Conservation (phyloP, 2,329 filamentous ascomycete genomes). For the Acarospora socialis region DNA sequence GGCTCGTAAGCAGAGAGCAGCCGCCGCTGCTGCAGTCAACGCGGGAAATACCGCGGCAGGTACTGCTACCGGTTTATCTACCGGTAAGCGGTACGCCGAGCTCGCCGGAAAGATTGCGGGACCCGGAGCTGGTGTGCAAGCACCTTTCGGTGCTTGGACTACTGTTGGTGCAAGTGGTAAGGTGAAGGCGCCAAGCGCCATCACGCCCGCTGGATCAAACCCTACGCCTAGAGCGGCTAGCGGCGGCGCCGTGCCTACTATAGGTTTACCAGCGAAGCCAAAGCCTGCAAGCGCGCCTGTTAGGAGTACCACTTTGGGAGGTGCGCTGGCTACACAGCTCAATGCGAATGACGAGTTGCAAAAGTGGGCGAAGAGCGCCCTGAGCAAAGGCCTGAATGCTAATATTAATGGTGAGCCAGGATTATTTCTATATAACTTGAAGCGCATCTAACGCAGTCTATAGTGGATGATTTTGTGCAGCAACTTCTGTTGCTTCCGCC, state of each 20-base stretch:
- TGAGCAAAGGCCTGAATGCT: conserved; percentile 58
- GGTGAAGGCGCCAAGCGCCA: conserved; percentile 57
- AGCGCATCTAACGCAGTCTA: conserved; percentile 22
- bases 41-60: conserved; percentile 35
- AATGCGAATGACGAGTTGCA: conserved; percentile 81
- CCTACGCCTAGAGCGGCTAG: conserved; percentile 34
- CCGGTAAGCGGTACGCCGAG: conserved; percentile 84
- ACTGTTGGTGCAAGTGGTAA: conserved; percentile 92
- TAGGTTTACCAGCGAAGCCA: conserved; percentile 29
- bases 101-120: conserved; percentile 63
- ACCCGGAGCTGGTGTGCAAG: conserved; percentile 25
- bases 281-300: conserved; percentile 41
- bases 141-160: conserved; percentile 59
- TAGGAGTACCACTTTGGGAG: conserved; percentile 33
- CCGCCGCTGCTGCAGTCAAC: conserved; percentile 31
- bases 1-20: conserved; percentile 63
- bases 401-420: conserved; percentile 47
- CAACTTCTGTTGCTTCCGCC: conserved; percentile 61
- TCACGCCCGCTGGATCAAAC: conserved; percentile 38
- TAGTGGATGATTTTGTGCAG: conserved; percentile 69
- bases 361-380: conserved; percentile 75
- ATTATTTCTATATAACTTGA: conserved; percentile 2
- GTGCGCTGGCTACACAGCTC: conserved; percentile 31
- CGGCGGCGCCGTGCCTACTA: conserved; percentile 26
- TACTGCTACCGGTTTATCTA: conserved; percentile 30